Conservation (phyloP, 73 alveolate species). For the Uronychia setigera region DNA sequence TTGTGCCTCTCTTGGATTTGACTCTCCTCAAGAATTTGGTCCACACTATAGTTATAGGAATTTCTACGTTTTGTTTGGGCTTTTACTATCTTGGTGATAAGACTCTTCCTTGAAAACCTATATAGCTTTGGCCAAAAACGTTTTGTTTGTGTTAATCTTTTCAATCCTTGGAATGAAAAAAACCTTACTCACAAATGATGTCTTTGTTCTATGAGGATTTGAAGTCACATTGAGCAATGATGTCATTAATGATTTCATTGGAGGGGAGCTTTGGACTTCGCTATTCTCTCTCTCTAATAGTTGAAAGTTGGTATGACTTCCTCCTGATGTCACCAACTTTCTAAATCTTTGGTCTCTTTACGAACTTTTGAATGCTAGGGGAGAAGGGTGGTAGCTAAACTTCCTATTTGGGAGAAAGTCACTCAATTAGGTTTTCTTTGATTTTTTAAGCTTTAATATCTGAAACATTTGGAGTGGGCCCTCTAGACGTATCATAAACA, state of each 20-base stretch:
- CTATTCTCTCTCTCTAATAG: not conserved
- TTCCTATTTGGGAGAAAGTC: no score
- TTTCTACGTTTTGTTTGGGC: not conserved
- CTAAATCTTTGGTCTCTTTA: no score
- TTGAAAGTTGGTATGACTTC: not conserved
- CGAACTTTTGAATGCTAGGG: no score
- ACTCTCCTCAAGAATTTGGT: not conserved
- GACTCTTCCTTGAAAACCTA: not conserved
- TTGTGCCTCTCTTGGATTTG: not conserved
- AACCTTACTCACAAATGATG: not conserved
- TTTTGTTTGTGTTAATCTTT: not conserved
- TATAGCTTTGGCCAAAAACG: not conserved
- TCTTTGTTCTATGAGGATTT: not conserved
- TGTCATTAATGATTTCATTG: not conserved
- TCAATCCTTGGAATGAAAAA: not conserved
- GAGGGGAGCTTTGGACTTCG: not conserved
- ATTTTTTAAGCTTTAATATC: no score
- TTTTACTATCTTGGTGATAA: no score
- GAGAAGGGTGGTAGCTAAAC: no score
- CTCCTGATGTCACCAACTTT: no score
- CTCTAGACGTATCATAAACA: no score
- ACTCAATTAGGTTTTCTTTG: no score
- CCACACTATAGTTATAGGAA: not conserved
- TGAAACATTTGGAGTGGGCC: no score
- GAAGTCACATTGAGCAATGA: not conserved